A percentile compares a stretch with the other conserved stretches of the same genome.
Conservation (phyloP, 2,329 filamentous ascomycete species). For the Bertia moriformis region DNA sequence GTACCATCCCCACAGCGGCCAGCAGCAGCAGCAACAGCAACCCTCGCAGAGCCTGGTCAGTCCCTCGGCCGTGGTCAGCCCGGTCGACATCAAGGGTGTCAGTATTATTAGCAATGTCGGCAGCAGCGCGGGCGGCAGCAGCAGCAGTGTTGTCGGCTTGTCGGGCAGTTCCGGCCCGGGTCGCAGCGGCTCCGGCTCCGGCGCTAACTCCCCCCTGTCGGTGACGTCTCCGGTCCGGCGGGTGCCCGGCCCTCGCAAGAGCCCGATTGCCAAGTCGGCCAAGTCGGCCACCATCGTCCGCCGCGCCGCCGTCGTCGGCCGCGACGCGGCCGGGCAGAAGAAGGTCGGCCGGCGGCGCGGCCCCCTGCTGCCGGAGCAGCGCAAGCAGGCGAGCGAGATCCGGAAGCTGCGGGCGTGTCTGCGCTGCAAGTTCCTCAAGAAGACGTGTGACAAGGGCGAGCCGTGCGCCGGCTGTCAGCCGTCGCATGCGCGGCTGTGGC, state of each 20-base stretch:
- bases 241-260: conserved; percentile 43
- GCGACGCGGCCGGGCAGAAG: conserved; percentile 71
- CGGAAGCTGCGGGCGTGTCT: conserved; percentile 86
- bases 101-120: no score
- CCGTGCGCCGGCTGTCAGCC: conserved; percentile 91
- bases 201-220: background rate
- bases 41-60: no score
- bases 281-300: conserved; percentile 72
- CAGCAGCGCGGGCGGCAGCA: no score
- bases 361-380: conserved; percentile 79
- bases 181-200: no score
- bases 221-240: background rate
- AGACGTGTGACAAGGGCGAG: conserved; percentile 96
- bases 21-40: no score
- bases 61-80: no score
- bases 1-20: no score
- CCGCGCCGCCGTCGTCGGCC: conserved; percentile 62
- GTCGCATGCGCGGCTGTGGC: conserved; percentile 88
- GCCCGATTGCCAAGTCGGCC: conserved; percentile 68
- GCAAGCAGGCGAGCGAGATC: conserved; percentile 93
- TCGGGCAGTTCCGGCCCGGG: no score
- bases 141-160: no score
- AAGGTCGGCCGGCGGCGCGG: conserved; percentile 82
- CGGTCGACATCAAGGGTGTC: no score
- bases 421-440: conserved; percentile 96